Evolutionary conservation across 2,329 filamentous ascomycete species (phyloP).

Genomic region (Xylaria arbuscula): DNA sequence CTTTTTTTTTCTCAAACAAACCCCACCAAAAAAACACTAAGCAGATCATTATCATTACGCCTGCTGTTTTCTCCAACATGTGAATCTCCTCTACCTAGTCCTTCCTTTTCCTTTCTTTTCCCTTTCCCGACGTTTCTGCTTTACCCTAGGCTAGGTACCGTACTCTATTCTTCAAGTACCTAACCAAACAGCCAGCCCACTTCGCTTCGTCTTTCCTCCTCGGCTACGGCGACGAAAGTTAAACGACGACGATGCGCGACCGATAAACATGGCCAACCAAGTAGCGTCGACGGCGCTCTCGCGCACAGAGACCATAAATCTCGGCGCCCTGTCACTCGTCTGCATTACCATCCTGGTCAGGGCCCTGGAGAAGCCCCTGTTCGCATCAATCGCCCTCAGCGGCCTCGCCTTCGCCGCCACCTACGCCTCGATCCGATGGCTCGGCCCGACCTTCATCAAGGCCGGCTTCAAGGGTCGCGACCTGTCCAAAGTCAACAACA

Average conservation of each 20-base stretch:
- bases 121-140: background rate
- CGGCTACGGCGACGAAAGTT: background rate
- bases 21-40: conserved; percentile 25
- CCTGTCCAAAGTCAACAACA: conserved; percentile 75
- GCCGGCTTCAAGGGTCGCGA: conserved; percentile 91
- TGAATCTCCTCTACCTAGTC: conserved; percentile 20
- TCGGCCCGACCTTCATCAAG: conserved; percentile 87
- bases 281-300: conserved; percentile 58
- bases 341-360: conserved; percentile 81
- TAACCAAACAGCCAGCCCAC: background rate
- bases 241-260: conserved; percentile 27
- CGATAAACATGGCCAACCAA: conserved; percentile 44
- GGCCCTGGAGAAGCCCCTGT: conserved; percentile 85
- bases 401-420: conserved; percentile 83
- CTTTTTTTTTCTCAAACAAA: background rate
- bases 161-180: background rate
- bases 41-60: conserved; percentile 2
- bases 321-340: conserved; percentile 72
- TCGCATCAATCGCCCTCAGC: conserved; percentile 89
- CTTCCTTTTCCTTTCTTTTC: conserved; percentile 3
- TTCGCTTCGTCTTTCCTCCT: background rate
- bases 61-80: conserved; percentile 31
- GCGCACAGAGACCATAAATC: conserved; percentile 62
- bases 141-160: background rate
- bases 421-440: conserved; percentile 92